Evolutionary conservation across 2,329 filamentous ascomycete species (phyloP).

Genomic region (Claviceps purpurea): DNA sequence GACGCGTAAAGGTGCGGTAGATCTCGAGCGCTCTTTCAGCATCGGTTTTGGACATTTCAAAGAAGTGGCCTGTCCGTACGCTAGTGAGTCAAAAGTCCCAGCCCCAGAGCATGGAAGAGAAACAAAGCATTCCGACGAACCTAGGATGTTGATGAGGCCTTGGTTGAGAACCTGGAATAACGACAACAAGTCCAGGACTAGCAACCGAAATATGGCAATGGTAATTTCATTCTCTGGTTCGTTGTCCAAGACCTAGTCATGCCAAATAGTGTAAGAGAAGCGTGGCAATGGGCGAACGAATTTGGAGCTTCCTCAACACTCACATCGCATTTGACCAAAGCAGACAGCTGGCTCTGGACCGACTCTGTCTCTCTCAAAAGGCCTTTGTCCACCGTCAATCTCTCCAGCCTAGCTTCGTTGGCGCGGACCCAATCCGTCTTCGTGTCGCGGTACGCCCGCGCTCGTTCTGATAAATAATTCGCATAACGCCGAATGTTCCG

Average conservation of each 20-base stretch:
- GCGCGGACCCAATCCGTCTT: slow-evolving; percentile 81
- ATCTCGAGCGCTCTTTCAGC: slow-evolving; percentile 84
- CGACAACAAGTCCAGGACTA: slow-evolving; percentile 79
- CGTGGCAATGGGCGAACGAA: too few relatives aligned
- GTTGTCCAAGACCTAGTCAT: slow-evolving; percentile 58
- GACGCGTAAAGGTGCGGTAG: slow-evolving; percentile 81
- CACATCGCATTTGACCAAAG: slow-evolving; percentile 81
- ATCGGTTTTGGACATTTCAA: slow-evolving; percentile 92
- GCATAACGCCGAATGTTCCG: slow-evolving; percentile 89
- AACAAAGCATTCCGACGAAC: slow-evolving; percentile 34
- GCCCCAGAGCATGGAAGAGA: slow-evolving; percentile 3
- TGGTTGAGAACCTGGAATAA: slow-evolving; percentile 95
- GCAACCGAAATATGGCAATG: slow-evolving; percentile 78
- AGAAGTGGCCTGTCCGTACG: slow-evolving; percentile 65
- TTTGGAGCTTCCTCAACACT: slow-evolving; percentile 18
- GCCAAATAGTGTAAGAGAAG: neutral
- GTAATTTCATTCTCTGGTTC: slow-evolving; percentile 96
- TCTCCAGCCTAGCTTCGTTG: slow-evolving; percentile 72
- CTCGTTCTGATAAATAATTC: slow-evolving; percentile 71
- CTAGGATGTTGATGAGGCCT: slow-evolving; percentile 90
- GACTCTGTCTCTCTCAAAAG: slow-evolving; percentile 81
- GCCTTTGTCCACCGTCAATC: slow-evolving; percentile 80
- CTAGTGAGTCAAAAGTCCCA: slow-evolving; percentile 3
- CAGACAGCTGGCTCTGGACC: slow-evolving; percentile 77
- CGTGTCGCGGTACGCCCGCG: slow-evolving; percentile 69